Evolutionary conservation across 441 rosid genomes (phyloP), one percentile per base, ranked within the genome.

Genomic region (California macrophylla): DNA sequence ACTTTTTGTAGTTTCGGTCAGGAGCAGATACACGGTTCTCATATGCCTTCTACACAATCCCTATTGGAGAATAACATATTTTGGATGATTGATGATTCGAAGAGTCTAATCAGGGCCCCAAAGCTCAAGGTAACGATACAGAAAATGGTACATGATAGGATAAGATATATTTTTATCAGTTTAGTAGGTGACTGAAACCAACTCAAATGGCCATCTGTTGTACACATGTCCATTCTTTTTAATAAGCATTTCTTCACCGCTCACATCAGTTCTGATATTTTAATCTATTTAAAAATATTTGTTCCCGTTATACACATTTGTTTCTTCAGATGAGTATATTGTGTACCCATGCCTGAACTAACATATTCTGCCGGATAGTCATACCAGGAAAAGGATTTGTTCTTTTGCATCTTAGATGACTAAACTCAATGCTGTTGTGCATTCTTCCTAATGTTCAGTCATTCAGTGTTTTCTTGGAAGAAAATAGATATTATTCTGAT

Each of bases 21-120:
- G 42, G 72, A 47, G 25, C 40, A 26, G 65, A 62, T 32, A 25
- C 45, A 66, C 1, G 28, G 72, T 34, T 29, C 32, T 64, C 29
- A 58, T 24, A 7, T 12, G 29, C 15, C 64, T 54, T 16, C 63
- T 18, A 25, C 45, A 20, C 16, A 29, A 36, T 72, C 21, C 38
- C 10, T 58, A 23, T 9, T 36, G 36, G 30, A 40, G 65, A 54
- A 65, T 66, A 64, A 74, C 62, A 42, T 62, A 16, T 66, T 34
- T 34, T 71, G 54, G 29, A 25, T 54, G 28, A 36, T 34, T 34
- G 42, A 9, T 1, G 42, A 36, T 13, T 40, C 58, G 62, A 13
- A 64, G 50, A 52, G 70, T 70, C 68, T 40, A 30, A 71, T 12
- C 56, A 68, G 56, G 50, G 32, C 45, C 68, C 23, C 69, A 16